A percentile compares a stretch with the other conserved stretches of the same genome.
Evolutionary conservation across 129 eudicot species (phyloP).

Genomic region (Artemisia argyi): DNA sequence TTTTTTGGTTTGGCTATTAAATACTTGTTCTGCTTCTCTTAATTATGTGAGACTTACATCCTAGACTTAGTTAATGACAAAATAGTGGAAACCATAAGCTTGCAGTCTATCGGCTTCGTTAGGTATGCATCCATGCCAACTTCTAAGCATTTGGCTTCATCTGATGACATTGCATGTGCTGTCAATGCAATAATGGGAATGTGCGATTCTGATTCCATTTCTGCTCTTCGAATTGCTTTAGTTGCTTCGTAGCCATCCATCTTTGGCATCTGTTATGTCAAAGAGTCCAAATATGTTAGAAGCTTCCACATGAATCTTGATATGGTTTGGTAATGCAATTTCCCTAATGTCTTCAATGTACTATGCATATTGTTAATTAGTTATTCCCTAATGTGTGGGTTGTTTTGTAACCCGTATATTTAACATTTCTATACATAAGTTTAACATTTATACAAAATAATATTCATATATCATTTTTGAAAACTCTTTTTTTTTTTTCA

Average conservation of each 20-base stretch:
- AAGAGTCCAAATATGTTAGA: conserved; percentile 8
- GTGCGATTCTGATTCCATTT: conserved; percentile 51
- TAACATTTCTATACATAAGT: no score
- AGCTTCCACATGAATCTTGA: neutral
- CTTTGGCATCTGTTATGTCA: conserved; percentile 82
- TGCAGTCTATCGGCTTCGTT: conserved; percentile 90
- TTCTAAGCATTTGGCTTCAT: conserved; percentile 88
- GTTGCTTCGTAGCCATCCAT: conserved; percentile 99
- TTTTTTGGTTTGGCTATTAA: conserved; percentile 12
- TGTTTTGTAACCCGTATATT: no score
- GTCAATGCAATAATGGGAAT: conserved; percentile 90
- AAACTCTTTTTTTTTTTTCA: no score
- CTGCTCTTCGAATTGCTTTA: conserved; percentile 74
- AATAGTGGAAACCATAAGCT: conserved; percentile 89
- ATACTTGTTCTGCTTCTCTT: neutral
- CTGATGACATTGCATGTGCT: conserved; percentile 97
- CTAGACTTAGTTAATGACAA: conserved; percentile 67
- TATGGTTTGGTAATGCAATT: neutral
- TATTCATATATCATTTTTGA: no score
- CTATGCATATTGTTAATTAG: conserved; percentile 4
- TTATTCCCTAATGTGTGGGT: neutral
- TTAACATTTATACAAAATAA: no score
- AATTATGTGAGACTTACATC: conserved; percentile 14
- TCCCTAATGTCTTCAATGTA: neutral
- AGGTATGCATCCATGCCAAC: conserved; percentile 99